These are phyloP conservation scores for Boletus insuetus DNA, from an alignment of 768 basidiomycete genomes.

Conservation along the genomic window DNA sequence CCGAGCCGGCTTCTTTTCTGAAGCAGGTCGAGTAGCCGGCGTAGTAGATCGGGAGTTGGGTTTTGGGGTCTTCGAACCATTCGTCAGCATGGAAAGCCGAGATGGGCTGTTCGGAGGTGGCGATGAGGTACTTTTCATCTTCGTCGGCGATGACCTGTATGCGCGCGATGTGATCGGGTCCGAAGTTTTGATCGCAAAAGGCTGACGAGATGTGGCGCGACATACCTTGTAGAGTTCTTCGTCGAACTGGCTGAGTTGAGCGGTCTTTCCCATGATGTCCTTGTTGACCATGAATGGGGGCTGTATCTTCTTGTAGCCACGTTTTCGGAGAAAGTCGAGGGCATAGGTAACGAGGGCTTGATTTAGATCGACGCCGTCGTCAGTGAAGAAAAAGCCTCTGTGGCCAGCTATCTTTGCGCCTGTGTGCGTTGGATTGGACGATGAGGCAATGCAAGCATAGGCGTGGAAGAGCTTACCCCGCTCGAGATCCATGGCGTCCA, in stretches of 20 bases:
- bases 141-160: constrained; percentile 77
- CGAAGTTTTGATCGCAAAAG: neutral
- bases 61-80: constrained; percentile 93
- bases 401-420: constrained; percentile 93
- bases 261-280: constrained; percentile 95
- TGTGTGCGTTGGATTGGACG: constrained; percentile 29
- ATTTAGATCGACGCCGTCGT: constrained; percentile 96
- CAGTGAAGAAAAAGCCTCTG: constrained; percentile 93
- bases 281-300: constrained; percentile 99
- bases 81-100: constrained; percentile 95
- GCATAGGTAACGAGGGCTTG: constrained; percentile 95
- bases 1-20: constrained; percentile 97
- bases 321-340: constrained; percentile 83
- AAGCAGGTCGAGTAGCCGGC: constrained; percentile 94
- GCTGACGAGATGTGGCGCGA: neutral
- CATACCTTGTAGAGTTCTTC: constrained; percentile 94
- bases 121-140: constrained; percentile 98
- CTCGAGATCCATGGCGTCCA: constrained; percentile 97
- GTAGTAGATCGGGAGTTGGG: constrained; percentile 88
- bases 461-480: constrained; percentile 52
- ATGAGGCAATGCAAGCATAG: neutral
- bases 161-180: neutral
- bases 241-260: constrained; percentile 97
- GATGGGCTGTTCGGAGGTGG: constrained; percentile 98
- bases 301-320: constrained; percentile 89